A percentile compares a stretch with the other conserved stretches of the same genome.
phyloP scores from a whole-genome alignment of 345 rosid genomes.

The Linum lewisii region DNA sequence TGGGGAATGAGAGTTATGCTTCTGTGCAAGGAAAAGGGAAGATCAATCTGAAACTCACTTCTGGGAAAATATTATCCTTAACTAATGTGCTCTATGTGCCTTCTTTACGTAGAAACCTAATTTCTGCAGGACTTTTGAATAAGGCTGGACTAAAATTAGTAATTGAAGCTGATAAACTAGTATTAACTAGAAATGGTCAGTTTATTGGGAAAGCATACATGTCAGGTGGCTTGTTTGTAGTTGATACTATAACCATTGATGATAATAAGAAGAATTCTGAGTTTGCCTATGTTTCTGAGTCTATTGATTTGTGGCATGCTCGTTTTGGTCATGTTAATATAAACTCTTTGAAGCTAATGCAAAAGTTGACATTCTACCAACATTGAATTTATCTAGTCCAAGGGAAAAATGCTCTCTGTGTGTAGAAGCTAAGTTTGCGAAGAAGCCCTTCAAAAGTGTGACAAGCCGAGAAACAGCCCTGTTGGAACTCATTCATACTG shows the following conservation, averaged over 20 bases:
- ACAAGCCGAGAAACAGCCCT: background rate
- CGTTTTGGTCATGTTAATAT: background rate
- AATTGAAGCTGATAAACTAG: background rate
- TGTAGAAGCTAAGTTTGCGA: too few relatives aligned
- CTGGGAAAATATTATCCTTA: background rate
- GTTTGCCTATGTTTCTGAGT: too few relatives aligned
- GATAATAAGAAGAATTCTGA: background rate
- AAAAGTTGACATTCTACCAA: too few relatives aligned
- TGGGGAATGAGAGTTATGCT: background rate
- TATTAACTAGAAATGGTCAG: background rate
- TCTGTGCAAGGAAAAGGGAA: background rate
- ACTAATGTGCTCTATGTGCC: background rate
- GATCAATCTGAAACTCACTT: background rate
- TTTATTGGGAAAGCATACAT: slow-evolving; percentile 1
- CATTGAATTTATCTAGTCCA: too few relatives aligned
- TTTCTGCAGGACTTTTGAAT: background rate
- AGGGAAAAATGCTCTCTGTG: too few relatives aligned
- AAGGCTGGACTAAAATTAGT: background rate
- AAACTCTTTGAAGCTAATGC: background rate
- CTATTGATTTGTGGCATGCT: background rate
- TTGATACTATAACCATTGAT: background rate
- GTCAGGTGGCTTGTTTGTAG: background rate
- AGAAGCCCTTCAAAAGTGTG: too few relatives aligned
- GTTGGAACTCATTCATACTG: background rate
- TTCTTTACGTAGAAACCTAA: background rate